Percentiles rank a stretch among this genome's conserved stretches.
phyloP scores from a whole-genome alignment of 2,329 filamentous ascomycete species.

The Aspergillus sp. region DNA sequence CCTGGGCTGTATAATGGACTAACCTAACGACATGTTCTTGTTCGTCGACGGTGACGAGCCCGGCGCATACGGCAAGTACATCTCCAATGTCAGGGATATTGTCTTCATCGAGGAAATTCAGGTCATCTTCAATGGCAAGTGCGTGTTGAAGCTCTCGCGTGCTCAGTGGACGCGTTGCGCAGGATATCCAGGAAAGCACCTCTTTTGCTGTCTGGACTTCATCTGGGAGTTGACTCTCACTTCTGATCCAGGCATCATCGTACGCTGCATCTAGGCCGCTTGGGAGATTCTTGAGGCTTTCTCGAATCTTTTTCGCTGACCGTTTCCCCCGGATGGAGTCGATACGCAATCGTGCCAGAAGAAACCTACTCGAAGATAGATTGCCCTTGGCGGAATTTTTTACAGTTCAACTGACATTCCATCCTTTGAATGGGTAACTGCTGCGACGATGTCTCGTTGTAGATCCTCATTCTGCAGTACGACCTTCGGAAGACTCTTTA shows the following conservation, averaged over 20 bases:
- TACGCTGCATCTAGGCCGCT: slow-evolving; percentile 40
- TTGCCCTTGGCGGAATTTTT: too few relatives aligned
- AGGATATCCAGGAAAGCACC: slow-evolving; percentile 45
- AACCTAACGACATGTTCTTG: slow-evolving; percentile 31
- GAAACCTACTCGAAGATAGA: slow-evolving; percentile 21
- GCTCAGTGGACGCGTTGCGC: slow-evolving; percentile 34
- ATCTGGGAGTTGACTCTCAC: slow-evolving; percentile 38
- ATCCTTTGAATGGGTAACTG: slow-evolving; percentile 25
- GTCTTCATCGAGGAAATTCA: slow-evolving; percentile 32
- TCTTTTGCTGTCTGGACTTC: slow-evolving; percentile 39
- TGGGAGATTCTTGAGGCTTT: slow-evolving; percentile 31
- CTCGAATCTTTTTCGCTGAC: slow-evolving; percentile 31
- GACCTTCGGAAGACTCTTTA: slow-evolving; percentile 19
- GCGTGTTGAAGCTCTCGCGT: slow-evolving; percentile 44
- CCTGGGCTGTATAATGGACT: slow-evolving; percentile 35
- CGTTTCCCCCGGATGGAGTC: slow-evolving; percentile 19
- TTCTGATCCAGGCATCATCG: slow-evolving; percentile 42
- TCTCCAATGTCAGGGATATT: slow-evolving; percentile 32
- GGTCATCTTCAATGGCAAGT: slow-evolving; percentile 37
- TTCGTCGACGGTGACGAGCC: slow-evolving; percentile 34
- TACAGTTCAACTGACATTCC: slow-evolving; percentile 33
- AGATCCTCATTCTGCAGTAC: slow-evolving; percentile 16
- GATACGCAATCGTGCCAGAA: slow-evolving; percentile 26
- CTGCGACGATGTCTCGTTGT: slow-evolving; percentile 20
- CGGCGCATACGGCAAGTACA: slow-evolving; percentile 30